Evolutionary conservation across 495 filamentous ascomycete species (phyloP), one percentile per base, ranked within the genome.

Genomic region (Penicillium pancosmium): DNA sequence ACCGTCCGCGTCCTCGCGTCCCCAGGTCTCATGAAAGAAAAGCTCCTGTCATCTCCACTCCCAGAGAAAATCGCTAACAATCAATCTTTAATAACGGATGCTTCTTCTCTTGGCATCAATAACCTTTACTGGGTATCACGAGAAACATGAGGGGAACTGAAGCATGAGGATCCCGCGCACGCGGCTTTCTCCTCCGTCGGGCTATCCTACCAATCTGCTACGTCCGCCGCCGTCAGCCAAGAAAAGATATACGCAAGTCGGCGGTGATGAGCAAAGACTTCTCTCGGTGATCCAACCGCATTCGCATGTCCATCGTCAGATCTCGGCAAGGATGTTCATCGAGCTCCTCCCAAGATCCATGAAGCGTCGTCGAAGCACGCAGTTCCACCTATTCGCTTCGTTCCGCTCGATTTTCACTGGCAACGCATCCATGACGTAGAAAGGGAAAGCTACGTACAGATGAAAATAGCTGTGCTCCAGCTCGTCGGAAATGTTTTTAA

Each of bases 241-340:
- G 58, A 16, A 54, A 27, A 18, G 46, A 33, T 19, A 46, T 47
- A 55, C 52, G 58, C 52, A 60, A 55, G 27, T 4, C 11, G 41
- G 18, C 35, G 52, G 44, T 54, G 46, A 55, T 36, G 31, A 5
- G 25, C 49, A 36, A 12, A 9, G 31, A 18, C 13, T 18, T 51
- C 18, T 34, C 0, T n/a, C 31, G 25, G 15, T 51, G 13, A 18
- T 34, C 33, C 15, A 12, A 36, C 25, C 49, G 49, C 33, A 18
- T 25, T 51, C 34, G 9, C 10, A 34, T 2, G 15, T 19, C 23
- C 9, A 31, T 21, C 43, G 27, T 4, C 27, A 31, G 27, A 31
- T 31, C 43, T 46, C 16, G 16, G 43, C 15, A 21, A 18, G 4
- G 16, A 46, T n/a, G 43, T n/a, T 19, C 2, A n/a, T 18, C 43